phyloP scores from a whole-genome alignment of 805 yeast species.

The Candida nanaspora region DNA sequence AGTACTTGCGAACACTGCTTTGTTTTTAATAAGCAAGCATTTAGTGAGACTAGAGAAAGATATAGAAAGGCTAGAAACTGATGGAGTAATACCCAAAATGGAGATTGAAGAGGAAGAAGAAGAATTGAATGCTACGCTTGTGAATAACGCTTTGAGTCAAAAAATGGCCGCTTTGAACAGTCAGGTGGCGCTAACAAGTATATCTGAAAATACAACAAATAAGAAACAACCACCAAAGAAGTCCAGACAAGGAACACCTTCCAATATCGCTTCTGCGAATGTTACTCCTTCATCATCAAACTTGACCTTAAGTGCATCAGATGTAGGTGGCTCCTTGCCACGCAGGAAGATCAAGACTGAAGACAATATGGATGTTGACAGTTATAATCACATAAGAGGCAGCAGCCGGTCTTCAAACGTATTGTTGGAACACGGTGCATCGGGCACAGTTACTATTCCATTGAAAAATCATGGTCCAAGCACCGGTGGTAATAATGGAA shows the following conservation, averaged over 20 bases:
- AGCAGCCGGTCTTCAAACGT: not conserved
- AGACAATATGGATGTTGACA: slow-evolving; percentile 13
- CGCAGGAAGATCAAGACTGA: slow-evolving; percentile 12
- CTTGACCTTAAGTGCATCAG: not conserved
- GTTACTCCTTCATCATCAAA: slow-evolving; percentile 6
- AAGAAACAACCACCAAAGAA: slow-evolving; percentile 7
- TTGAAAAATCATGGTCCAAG: not conserved
- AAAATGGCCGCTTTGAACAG: not conserved
- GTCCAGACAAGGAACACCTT: slow-evolving; percentile 16
- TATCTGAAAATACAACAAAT: slow-evolving; percentile 10
- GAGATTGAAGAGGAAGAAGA: slow-evolving; percentile 15
- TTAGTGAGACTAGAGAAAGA: slow-evolving; percentile 66
- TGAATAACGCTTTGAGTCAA: not conserved
- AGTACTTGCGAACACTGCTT: slow-evolving; percentile 73
- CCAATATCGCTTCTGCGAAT: not conserved
- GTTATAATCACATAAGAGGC: slow-evolving; percentile 3
- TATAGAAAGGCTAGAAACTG: slow-evolving; percentile 66
- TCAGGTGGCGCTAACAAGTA: slow-evolving; percentile 3
- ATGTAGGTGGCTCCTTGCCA: not conserved
- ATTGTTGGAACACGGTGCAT: slow-evolving; percentile 16
- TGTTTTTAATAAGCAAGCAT: slow-evolving; percentile 72
- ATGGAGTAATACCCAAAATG: slow-evolving; percentile 66
- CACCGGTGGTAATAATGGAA: slow-evolving; percentile 19
- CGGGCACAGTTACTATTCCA: slow-evolving; percentile 20
- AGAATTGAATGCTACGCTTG: not conserved